Conservation (phyloP, 1,284 basidiomycete species). For the Spongispora temasekensis region DNA sequence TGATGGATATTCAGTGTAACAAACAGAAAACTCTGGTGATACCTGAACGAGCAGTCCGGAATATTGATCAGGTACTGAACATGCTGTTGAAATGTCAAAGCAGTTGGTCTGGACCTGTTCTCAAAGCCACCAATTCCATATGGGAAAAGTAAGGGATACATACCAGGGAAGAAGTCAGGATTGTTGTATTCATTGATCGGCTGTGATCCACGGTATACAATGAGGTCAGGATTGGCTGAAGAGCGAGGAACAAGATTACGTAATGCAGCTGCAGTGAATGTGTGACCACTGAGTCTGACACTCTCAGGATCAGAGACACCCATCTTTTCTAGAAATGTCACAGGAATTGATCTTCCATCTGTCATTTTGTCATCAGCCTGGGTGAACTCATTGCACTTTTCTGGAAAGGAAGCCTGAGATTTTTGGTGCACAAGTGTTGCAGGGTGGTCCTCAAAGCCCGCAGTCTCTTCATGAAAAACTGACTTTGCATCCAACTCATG, state of each 20-base stretch:
- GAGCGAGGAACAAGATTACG: background rate
- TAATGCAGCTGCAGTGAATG: background rate
- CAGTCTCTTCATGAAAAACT: background rate
- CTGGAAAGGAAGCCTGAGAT: too few relatives aligned
- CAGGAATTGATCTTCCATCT: too few relatives aligned
- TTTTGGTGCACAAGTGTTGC: background rate
- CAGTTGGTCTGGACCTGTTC: background rate
- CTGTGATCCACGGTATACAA: background rate
- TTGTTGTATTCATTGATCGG: background rate
- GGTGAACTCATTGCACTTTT: too few relatives aligned
- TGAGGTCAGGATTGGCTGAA: background rate
- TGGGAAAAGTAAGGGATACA: background rate
- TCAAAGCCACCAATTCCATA: background rate
- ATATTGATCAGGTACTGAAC: background rate
- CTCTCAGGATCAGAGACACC: background rate
- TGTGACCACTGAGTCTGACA: background rate
- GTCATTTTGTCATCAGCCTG: too few relatives aligned
- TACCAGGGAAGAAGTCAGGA: background rate
- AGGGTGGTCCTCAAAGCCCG: background rate
- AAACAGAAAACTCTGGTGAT: constrained; percentile 12
- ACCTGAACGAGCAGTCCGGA: constrained; percentile 1
- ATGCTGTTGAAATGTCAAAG: background rate
- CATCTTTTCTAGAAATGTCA: background rate
- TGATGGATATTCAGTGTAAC: constrained; percentile 7
- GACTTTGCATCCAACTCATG: background rate